These are phyloP conservation scores for Xenoacremonium recifei DNA, from an alignment of 2,329 filamentous ascomycete genomes.

Conservation along the genomic window DNA sequence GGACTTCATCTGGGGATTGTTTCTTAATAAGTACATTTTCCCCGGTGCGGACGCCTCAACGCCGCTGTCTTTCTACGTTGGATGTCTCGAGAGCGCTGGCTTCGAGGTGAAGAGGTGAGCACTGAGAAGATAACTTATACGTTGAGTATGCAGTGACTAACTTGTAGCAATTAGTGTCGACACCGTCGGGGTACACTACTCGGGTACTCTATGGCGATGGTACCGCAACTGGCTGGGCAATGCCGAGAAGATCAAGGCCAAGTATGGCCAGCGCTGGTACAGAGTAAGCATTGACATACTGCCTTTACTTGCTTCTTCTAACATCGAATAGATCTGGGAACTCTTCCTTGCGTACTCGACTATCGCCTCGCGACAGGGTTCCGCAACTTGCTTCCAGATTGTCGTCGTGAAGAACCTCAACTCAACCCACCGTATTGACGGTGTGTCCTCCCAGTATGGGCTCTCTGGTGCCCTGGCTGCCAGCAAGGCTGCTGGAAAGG, in stretches of 20 bases:
- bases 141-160: neutral
- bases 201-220: conserved; percentile 92
- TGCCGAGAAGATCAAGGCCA: conserved; percentile 82
- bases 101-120: conserved; percentile 68
- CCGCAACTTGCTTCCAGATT: conserved; percentile 85
- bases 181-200: conserved; percentile 92
- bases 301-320: conserved; percentile 8
- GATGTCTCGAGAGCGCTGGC: conserved; percentile 66
- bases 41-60: conserved; percentile 91
- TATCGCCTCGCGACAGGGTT: conserved; percentile 80
- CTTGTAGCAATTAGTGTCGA: conserved; percentile 57
- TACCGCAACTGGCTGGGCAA: conserved; percentile 97
- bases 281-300: conserved; percentile 56
- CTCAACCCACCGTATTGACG: conserved; percentile 77
- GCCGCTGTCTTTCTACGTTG: conserved; percentile 79
- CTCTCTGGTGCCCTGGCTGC: conserved; percentile 58
- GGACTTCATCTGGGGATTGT: conserved; percentile 92
- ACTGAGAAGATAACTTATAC: neutral
- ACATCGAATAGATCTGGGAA: conserved; percentile 74
- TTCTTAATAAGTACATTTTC: conserved; percentile 99
- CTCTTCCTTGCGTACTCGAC: conserved; percentile 85
- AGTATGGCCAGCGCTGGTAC: conserved; percentile 91
- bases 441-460: conserved; percentile 66
- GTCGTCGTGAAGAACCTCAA: conserved; percentile 88
- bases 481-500: conserved; percentile 29